These are phyloP conservation scores for Aurantiochytrium sp. DNA, from an alignment of 108 stramenopile genomes.

Conservation along the genomic window DNA sequence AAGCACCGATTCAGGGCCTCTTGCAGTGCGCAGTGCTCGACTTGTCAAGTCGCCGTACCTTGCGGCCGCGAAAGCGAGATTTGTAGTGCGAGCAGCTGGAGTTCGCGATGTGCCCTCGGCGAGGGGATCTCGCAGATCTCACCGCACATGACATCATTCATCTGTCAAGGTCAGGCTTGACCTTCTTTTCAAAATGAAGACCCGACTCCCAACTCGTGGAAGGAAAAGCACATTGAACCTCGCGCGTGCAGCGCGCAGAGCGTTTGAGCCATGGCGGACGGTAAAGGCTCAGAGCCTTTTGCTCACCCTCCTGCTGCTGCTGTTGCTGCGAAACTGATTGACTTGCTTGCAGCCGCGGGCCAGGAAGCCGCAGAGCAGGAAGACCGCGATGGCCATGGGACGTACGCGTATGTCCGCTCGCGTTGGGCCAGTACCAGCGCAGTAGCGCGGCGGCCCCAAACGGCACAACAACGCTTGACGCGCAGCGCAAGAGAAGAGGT, in stretches of 20 bases:
- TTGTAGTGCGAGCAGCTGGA: conserved; percentile 50
- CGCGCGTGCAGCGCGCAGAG: too few species aligned
- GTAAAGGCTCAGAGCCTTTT: too few species aligned
- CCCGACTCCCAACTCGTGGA: too few species aligned
- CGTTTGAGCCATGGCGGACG: too few species aligned
- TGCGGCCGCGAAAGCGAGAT: conserved; percentile 53
- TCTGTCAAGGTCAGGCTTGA: too few species aligned
- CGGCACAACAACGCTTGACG: neutral
- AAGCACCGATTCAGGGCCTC: too few species aligned
- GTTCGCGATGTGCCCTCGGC: conserved; percentile 41
- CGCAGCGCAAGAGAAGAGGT: neutral
- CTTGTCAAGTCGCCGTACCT: conserved; percentile 67
- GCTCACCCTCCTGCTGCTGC: too few species aligned
- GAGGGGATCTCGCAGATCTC: too few species aligned
- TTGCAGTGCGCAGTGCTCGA: conserved; percentile 38
- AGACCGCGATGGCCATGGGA: neutral
- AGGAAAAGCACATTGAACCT: too few species aligned
- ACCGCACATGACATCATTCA: too few species aligned
- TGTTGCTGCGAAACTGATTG: neutral
- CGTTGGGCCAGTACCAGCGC: neutral
- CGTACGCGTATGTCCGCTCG: neutral
- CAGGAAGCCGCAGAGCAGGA: neutral
- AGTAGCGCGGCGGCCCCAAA: neutral
- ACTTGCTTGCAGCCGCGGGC: neutral
- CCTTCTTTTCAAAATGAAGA: too few species aligned